These are phyloP conservation scores for Tylopilus sp. DNA, from an alignment of 768 basidiomycete genomes.

Conservation along the genomic window DNA sequence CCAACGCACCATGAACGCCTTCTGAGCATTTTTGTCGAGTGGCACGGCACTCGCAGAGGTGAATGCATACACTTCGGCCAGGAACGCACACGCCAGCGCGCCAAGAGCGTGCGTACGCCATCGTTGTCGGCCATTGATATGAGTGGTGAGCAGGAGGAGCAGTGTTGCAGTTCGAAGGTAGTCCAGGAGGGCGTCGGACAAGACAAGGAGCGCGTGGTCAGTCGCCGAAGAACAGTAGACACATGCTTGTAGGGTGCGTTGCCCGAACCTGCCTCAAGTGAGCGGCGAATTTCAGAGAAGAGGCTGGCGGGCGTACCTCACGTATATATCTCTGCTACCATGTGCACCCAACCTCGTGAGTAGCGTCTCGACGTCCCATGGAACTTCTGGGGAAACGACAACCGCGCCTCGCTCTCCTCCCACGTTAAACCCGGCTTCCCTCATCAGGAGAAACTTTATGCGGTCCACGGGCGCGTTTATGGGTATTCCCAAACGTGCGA, in stretches of 20 bases:
- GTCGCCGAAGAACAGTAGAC: slow-evolving; percentile 58
- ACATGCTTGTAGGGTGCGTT: slow-evolving; percentile 59
- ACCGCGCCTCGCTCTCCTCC: slow-evolving; percentile 12
- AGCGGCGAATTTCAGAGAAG: not conserved
- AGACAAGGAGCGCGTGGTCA: slow-evolving; percentile 58
- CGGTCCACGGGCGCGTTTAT: slow-evolving; percentile 51
- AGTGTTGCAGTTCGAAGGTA: slow-evolving; percentile 58
- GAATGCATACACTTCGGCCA: slow-evolving; percentile 55
- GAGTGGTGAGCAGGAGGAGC: slow-evolving; percentile 43
- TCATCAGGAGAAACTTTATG: slow-evolving; percentile 46
- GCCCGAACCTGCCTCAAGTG: slow-evolving; percentile 54
- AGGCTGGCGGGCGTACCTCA: slow-evolving; percentile 42
- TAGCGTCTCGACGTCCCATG: slow-evolving; percentile 47
- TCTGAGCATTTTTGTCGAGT: slow-evolving; percentile 39
- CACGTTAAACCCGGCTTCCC: slow-evolving; percentile 38
- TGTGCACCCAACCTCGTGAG: slow-evolving; percentile 53
- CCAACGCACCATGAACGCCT: slow-evolving; percentile 39
- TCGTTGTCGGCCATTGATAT: slow-evolving; percentile 38
- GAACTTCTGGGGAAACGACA: slow-evolving; percentile 32
- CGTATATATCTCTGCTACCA: slow-evolving; percentile 56
- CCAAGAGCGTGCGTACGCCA: slow-evolving; percentile 47
- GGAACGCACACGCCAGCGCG: slow-evolving; percentile 43
- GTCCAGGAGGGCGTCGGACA: slow-evolving; percentile 52
- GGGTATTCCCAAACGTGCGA: slow-evolving; percentile 51
- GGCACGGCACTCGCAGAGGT: slow-evolving; percentile 44